Conservation (phyloP, 495 filamentous ascomycete species). For the Xylaria castorea region DNA sequence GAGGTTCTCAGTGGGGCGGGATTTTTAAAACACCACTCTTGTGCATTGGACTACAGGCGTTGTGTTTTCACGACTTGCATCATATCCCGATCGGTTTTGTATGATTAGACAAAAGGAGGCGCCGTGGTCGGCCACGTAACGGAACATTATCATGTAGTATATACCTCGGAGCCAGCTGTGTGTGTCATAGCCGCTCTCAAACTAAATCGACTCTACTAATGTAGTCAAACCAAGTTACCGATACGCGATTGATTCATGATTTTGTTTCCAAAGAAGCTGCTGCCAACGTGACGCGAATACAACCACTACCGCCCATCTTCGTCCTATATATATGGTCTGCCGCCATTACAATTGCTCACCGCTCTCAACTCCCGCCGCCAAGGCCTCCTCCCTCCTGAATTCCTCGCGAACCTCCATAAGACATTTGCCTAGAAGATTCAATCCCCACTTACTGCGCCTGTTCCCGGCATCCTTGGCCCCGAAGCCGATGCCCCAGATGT, state of each 20-base stretch:
- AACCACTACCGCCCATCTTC: not conserved
- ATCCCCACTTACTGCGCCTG: conserved; percentile 63
- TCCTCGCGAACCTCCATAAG: conserved; percentile 52
- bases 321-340: not conserved
- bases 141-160: conserved; percentile 34
- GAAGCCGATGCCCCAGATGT: conserved; percentile 74
- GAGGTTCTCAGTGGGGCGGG: conserved; percentile 19
- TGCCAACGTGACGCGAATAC: not conserved
- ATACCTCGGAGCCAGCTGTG: conserved; percentile 22
- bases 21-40: conserved; percentile 43
- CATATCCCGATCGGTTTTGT: conserved; percentile 31
- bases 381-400: conserved; percentile 47
- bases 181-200: conserved; percentile 7
- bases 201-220: conserved; percentile 19
- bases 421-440: conserved; percentile 70
- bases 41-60: conserved; percentile 39
- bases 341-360: not conserved
- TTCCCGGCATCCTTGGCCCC: conserved; percentile 52
- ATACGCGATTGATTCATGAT: conserved; percentile 1
- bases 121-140: conserved; percentile 25
- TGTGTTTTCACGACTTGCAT: conserved; percentile 32
- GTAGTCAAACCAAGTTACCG: not conserved
- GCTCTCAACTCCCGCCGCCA: not conserved
- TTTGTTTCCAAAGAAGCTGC: not conserved
- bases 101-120: conserved; percentile 41